These are phyloP conservation scores for Claviceps africana DNA, from an alignment of 2,329 filamentous ascomycete species.

Conservation along the genomic window DNA sequence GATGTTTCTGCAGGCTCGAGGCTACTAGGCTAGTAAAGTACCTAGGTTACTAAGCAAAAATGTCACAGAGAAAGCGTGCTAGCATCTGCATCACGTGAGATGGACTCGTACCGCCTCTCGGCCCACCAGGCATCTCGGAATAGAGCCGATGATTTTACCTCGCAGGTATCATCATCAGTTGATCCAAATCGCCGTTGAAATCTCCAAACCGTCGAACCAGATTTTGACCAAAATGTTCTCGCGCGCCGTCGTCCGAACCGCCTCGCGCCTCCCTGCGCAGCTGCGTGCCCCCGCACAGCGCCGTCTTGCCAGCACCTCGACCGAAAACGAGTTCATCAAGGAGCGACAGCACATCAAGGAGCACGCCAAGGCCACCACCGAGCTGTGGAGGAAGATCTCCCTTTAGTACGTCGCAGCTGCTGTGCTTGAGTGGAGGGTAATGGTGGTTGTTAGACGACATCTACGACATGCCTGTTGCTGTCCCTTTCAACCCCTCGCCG, in stretches of 20 bases:
- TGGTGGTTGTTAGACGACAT: not conserved
- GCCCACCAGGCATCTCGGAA: not conserved
- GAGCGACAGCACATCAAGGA: constrained; percentile 84
- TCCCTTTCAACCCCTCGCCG: not conserved
- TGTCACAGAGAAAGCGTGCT: not conserved
- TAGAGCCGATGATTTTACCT: not conserved
- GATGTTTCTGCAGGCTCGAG: not conserved
- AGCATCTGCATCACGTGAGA: not conserved
- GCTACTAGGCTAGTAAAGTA: not conserved
- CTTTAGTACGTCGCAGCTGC: constrained; percentile 59
- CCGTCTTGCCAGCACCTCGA: constrained; percentile 55
- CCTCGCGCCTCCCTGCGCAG: constrained; percentile 49
- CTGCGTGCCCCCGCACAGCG: constrained; percentile 50
- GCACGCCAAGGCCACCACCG: constrained; percentile 73
- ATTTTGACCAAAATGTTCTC: constrained; percentile 40
- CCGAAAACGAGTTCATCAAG: constrained; percentile 86
- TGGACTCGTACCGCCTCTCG: not conserved
- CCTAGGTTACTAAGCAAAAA: not conserved
- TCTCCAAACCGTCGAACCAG: not conserved
- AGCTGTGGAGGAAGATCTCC: constrained; percentile 90
- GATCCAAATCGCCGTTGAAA: not conserved
- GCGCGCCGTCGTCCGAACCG: constrained; percentile 45
- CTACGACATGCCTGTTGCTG: not conserved
- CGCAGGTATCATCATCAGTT: constrained; percentile 11
- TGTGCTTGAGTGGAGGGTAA: not conserved